Evolutionary conservation across 148 eudicot species (phyloP).

Genomic region (Rhododendron ferrugineum): DNA sequence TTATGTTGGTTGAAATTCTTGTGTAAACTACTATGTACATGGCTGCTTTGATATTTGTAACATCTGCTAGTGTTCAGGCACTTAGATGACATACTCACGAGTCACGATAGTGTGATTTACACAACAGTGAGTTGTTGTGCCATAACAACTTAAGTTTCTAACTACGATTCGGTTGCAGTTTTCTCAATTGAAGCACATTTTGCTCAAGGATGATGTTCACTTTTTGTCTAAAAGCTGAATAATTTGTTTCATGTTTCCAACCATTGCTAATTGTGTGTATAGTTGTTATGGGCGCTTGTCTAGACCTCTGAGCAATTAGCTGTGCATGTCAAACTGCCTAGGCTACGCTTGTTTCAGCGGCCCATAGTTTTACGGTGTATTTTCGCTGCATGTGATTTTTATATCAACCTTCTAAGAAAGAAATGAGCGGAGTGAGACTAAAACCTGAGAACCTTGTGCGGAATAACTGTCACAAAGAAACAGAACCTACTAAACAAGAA

Average conservation of each 20-base stretch:
- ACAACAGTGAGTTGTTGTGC: neutral
- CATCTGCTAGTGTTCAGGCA: neutral
- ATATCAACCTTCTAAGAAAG: neutral
- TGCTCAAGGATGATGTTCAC: neutral
- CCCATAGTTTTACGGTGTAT: neutral
- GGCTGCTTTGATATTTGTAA: neutral
- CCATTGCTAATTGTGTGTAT: neutral
- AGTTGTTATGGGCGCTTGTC: neutral
- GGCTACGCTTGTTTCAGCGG: neutral
- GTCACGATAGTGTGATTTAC: neutral
- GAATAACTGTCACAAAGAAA: neutral
- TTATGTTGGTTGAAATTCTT: neutral
- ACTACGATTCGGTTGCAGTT: no score
- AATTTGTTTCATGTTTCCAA: neutral
- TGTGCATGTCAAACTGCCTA: neutral
- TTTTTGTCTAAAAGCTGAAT: neutral
- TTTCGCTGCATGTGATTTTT: neutral
- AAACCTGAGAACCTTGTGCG: neutral
- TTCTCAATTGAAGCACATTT: no score
- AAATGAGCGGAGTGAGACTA: neutral
- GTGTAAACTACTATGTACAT: neutral
- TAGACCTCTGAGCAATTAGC: neutral
- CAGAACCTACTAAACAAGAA: neutral
- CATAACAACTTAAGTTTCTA: no score
- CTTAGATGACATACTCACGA: neutral